A percentile compares a stretch with the other conserved stretches of the same genome.
Conservation (phyloP, 306 rosid species). For the Medicago arabica region DNA sequence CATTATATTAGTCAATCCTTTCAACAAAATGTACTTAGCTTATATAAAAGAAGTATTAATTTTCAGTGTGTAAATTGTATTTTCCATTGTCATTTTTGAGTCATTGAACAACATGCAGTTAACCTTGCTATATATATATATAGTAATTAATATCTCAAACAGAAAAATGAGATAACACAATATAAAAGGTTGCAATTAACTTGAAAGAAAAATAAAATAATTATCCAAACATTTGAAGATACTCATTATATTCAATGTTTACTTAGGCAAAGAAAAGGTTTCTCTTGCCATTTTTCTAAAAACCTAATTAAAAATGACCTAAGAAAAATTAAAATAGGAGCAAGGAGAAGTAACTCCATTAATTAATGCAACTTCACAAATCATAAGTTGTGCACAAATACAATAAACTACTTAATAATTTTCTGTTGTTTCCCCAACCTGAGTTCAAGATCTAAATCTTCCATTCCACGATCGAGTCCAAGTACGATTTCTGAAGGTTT, state of each 20-base stretch:
- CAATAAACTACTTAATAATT: constrained; percentile 34
- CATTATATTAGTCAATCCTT: background rate
- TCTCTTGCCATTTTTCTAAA: constrained; percentile 24
- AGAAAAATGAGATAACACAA: background rate
- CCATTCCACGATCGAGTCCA: constrained; percentile 41
- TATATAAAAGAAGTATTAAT: background rate
- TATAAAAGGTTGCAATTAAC: background rate
- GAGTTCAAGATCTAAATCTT: constrained; percentile 91
- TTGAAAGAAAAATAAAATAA: constrained; percentile 32
- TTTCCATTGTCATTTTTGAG: constrained; percentile 26
- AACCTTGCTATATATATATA: background rate
- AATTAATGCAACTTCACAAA: background rate
- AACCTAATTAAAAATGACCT: background rate
- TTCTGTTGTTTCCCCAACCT: constrained; percentile 74
- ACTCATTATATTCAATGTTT: constrained; percentile 35
- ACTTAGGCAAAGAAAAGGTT: constrained; percentile 30
- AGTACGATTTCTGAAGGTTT: constrained; percentile 41
- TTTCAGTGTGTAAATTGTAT: constrained; percentile 1
- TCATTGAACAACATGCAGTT: constrained; percentile 21
- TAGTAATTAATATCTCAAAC: constrained; percentile 3
- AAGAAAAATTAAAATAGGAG: background rate
- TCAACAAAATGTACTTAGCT: background rate
- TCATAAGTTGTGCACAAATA: background rate
- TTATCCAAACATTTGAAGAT: constrained; percentile 11
- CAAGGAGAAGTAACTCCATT: constrained; percentile 4